phyloP scores from a whole-genome alignment of 169 alveolate species.

The Besnoitia besnoiti region DNA sequence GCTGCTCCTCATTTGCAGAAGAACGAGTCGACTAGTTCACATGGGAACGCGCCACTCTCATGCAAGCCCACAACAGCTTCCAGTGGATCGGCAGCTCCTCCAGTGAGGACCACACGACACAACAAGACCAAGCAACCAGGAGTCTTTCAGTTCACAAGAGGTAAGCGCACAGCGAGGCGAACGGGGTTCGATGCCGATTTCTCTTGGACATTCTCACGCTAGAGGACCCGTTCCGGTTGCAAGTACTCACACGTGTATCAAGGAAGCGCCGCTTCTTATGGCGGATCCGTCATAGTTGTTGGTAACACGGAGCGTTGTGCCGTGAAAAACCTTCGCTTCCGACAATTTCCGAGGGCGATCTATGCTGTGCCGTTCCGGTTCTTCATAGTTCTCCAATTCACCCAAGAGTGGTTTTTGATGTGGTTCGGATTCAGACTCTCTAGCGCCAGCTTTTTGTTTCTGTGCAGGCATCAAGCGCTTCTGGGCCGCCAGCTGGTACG shows the following conservation, averaged over 20 bases:
- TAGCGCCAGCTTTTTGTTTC: too few relatives aligned
- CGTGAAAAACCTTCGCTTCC: too few relatives aligned
- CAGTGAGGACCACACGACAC: background rate
- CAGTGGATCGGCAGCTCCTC: background rate
- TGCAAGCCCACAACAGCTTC: background rate
- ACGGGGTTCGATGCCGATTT: background rate
- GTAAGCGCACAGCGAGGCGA: background rate
- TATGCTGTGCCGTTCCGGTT: too few relatives aligned
- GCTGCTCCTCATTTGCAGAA: background rate
- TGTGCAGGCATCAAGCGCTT: conserved; percentile 25
- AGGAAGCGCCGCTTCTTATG: too few relatives aligned
- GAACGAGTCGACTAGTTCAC: background rate
- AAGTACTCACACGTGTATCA: too few relatives aligned
- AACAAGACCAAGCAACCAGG: conserved; percentile 18
- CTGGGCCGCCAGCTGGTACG: conserved; percentile 34
- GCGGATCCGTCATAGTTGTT: too few relatives aligned
- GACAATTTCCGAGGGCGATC: too few relatives aligned
- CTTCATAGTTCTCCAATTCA: too few relatives aligned
- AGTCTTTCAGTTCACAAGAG: conserved; percentile 8
- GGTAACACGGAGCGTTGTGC: too few relatives aligned
- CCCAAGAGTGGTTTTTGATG: too few relatives aligned
- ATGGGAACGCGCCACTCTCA: background rate
- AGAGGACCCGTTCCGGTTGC: too few relatives aligned
- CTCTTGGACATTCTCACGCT: background rate
- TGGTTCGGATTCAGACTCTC: too few relatives aligned